Base-by-base conservation (phyloP, 2,329 filamentous ascomycete genomes). In the Mycosphaerella arachidis region DNA sequence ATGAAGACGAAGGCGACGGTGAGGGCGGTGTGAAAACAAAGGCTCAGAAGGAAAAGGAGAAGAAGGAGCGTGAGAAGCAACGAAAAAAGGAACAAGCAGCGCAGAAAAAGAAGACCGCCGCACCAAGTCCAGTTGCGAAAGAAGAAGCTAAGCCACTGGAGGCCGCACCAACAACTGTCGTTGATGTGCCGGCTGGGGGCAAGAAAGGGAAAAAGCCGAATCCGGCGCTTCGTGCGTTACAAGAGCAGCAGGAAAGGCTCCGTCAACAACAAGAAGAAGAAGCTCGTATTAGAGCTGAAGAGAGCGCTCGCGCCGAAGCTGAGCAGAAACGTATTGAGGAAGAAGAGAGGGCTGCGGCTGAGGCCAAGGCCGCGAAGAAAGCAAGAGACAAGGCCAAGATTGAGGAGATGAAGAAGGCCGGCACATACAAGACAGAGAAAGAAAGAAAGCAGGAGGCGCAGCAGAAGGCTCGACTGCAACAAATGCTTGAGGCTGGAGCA, bases 51-150 rank as follows among this genome's bases (percentile, higher is more conserved):
- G 94, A 99, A 76, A 96, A 91, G 78, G 83, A 93, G 72, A 97
- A 93, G 84, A 99, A 97, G 80, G 94, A 99, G 80, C 87, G 91
- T 63, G 94, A 99, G 81, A 99, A 99, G 86, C 90, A 94, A 79
- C 84, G 92, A 67, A 99, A 99, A 81, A 99, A 92, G 86, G 94
- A 99, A 77, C 89, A 97, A 88, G 91, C 91, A 66, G 86, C 71
- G n/a, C 64, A 89, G 30, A 91, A 92, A 80, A 96, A 96, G 82
- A 96, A 94, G 79, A 77, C 82, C 31, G 70, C 78, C 13, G 58
- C 64, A 35, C 62, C 76, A 40, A 78, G 68, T 30, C 58, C 60
- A 24, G 55, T 58, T 33, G 70, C 70, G 61, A 57, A 68, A 55
- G 71, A 72, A 31, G 69, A 69, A 61, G 55, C 62, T 9, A 68